Evolutionary conservation across 202 grass and related monocot species (phyloP).

Genomic region (Setaria italica): DNA sequence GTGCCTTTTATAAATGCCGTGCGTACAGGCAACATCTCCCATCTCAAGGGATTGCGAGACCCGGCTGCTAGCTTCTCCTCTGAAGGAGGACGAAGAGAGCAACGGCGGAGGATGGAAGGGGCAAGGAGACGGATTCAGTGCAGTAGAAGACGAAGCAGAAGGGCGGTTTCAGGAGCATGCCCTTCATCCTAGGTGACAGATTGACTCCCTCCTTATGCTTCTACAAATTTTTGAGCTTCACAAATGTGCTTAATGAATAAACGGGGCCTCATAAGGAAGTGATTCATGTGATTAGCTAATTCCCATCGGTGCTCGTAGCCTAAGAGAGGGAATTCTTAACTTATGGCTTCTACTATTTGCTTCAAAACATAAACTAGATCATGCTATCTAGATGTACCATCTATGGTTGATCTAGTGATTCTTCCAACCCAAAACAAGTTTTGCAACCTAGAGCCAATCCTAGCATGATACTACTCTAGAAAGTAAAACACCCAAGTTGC

Average conservation of each 20-base stretch:
- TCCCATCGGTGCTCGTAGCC: too few species aligned
- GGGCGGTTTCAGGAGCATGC: constrained; percentile 14
- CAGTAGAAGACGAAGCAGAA: not conserved
- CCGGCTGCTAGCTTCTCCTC: not conserved
- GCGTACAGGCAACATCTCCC: not conserved
- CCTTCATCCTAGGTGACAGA: constrained; percentile 18
- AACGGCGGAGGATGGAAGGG: not conserved
- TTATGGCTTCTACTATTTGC: too few species aligned
- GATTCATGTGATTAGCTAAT: too few species aligned
- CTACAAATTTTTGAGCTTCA: not conserved
- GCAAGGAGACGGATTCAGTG: not conserved
- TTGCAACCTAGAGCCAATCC: too few species aligned
- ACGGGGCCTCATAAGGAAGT: too few species aligned
- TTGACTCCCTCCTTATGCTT: not conserved
- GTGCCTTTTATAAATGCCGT: not conserved
- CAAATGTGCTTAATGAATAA: not conserved
- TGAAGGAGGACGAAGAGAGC: not conserved
- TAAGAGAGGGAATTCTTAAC: too few species aligned
- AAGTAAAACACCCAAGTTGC: too few species aligned
- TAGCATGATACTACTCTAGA: too few species aligned
- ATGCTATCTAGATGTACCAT: too few species aligned
- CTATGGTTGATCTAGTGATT: too few species aligned
- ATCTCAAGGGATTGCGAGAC: not conserved
- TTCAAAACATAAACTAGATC: too few species aligned
- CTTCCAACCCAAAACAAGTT: too few species aligned